These are phyloP conservation scores for Erysimum cheiri DNA, from an alignment of 441 rosid genomes.

Conservation along the genomic window DNA sequence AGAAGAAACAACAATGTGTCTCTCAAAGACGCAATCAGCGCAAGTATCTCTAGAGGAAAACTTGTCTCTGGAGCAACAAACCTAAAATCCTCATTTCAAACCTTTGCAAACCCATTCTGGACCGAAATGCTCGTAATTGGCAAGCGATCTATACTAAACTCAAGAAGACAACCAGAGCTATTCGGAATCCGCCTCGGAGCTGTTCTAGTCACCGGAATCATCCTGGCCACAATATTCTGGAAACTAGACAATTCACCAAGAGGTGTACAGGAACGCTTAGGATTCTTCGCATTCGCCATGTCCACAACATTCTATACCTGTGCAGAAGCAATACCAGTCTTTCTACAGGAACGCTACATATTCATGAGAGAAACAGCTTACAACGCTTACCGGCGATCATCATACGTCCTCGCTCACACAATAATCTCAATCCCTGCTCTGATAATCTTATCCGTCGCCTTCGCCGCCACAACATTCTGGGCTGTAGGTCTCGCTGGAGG, in stretches of 20 bases:
- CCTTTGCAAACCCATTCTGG: constrained; percentile 81
- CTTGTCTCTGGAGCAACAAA: constrained; percentile 64
- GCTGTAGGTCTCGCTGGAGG: constrained; percentile 81
- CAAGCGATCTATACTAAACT: constrained; percentile 67
- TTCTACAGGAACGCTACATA: constrained; percentile 83
- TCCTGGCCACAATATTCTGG: constrained; percentile 75
- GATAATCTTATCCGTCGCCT: constrained; percentile 60
- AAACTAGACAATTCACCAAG: constrained; percentile 79
- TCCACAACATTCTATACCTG: constrained; percentile 88
- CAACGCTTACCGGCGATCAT: constrained; percentile 81
- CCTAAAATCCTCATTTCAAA: constrained; percentile 57
- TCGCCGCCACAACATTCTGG: constrained; percentile 71
- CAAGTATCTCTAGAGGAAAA: constrained; percentile 68
- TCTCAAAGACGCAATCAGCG: constrained; percentile 61
- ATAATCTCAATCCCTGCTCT: constrained; percentile 71
- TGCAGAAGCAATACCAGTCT: constrained; percentile 85
- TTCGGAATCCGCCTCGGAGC: constrained; percentile 81
- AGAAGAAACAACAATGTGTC: constrained; percentile 43
- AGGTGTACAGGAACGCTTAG: constrained; percentile 81
- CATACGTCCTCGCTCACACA: constrained; percentile 82
- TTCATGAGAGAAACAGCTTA: constrained; percentile 97
- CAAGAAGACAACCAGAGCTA: constrained; percentile 79
- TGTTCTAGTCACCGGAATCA: constrained; percentile 68
- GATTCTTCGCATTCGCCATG: constrained; percentile 90
- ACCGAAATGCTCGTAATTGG: constrained; percentile 71